Conservation (phyloP, 2,329 filamentous ascomycete genomes). For the Apiospora sp. region DNA sequence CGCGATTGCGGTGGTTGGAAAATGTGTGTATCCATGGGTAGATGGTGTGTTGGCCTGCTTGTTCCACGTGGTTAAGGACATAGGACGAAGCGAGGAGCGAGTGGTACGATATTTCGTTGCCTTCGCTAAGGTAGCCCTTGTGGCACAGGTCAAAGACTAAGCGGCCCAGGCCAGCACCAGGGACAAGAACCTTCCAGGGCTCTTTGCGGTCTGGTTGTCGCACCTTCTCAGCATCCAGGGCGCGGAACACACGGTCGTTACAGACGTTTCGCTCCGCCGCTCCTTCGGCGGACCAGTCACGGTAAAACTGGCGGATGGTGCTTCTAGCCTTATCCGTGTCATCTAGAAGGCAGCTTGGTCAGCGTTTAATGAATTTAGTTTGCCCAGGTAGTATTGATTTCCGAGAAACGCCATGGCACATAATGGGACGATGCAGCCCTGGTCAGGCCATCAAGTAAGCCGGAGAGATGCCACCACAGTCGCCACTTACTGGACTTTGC, state of each 20-base stretch:
- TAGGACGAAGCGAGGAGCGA: conserved; percentile 87
- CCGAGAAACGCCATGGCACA: neutral
- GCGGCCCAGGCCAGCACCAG: conserved; percentile 87
- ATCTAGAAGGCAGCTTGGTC: conserved; percentile 36
- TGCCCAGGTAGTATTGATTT: too few species aligned
- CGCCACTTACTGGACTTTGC: conserved; percentile 61
- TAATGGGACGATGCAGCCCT: neutral
- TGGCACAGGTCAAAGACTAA: conserved; percentile 87
- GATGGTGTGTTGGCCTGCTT: conserved; percentile 71
- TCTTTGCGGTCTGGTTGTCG: conserved; percentile 37
- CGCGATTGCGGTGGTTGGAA: conserved; percentile 80
- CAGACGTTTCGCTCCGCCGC: conserved; percentile 76
- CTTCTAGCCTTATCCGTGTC: conserved; percentile 93
- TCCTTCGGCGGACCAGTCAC: conserved; percentile 90
- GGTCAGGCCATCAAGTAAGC: neutral
- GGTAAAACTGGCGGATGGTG: conserved; percentile 91
- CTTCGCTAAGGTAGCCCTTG: conserved; percentile 78
- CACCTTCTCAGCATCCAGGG: conserved; percentile 62
- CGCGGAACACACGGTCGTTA: conserved; percentile 76
- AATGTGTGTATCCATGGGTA: conserved; percentile 89
- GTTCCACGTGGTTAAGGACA: conserved; percentile 72
- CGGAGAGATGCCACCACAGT: neutral
- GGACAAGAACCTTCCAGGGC: conserved; percentile 76
- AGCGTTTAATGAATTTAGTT: neutral
- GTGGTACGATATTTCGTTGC: conserved; percentile 97